Evolutionary conservation across 2,329 filamentous ascomycete genomes (phyloP), one percentile per base, ranked within the genome.

Genomic region (Metarhizium rileyi): DNA sequence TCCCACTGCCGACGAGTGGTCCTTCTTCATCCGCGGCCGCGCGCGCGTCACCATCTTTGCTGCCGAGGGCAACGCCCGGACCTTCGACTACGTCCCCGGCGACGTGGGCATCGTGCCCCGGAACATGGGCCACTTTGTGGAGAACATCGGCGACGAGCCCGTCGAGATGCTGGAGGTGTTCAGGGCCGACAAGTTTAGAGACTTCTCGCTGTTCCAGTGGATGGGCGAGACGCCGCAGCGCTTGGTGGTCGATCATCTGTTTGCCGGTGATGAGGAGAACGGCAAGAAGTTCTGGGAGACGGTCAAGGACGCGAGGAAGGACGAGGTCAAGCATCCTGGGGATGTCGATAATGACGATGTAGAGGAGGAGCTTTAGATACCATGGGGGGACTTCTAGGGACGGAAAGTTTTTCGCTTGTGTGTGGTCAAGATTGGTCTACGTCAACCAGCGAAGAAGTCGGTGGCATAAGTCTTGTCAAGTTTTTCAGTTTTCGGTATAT

Each of bases 71-170:
- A 79, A 72, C 22, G 84, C 86, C 0, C 74, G 84, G 23, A 90
- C 86, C 0, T 90, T 90, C 60, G 81, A 90, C 68, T 90, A 87
- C 64, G 69, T 76, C 5, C 76, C 84, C 1, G 87, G 86, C 2
- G 87, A 90, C 57, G 84, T 89, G 0, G 86, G 83, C 14, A 86
- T 90, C 54, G 84, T 90, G 5, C 86, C 86, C 0, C 74, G 74
- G 59, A 87, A 87, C 61, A 87, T 86, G 75, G 86, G 84, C 3
- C 86, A 90, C 61, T 90, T 88, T 61, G 84, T 91, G 48, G 86
- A 91, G 73, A 90, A 90, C 58, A 79, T 87, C 38, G 82, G 85
- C n/a, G 79, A 86, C 45, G 84, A 89, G 63, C 78, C 84, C 18
- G 66, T 90, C 2, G 81, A 87, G 61, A 85, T 90, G 64, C 69